Conservation (phyloP, 306 rosid genomes). For the Clitoria ternatea region DNA sequence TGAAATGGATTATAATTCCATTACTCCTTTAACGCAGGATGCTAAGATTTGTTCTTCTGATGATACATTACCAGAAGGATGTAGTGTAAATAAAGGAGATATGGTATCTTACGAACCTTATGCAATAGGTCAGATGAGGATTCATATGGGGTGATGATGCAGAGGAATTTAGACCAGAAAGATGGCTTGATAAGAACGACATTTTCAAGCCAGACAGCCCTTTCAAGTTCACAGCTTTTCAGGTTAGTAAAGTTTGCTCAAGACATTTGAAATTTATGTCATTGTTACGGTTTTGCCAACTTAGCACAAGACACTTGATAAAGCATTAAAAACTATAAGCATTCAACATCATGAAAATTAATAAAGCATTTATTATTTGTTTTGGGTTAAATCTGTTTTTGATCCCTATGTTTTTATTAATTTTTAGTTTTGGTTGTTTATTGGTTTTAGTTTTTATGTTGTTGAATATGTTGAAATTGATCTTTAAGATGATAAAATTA, state of each 20-base stretch:
- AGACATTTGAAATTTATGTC: neutral
- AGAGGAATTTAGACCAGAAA: slow-evolving; percentile 61
- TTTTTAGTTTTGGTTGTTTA: no score
- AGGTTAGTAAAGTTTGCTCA: slow-evolving; percentile 36
- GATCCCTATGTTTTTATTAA: no score
- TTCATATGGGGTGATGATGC: slow-evolving; percentile 86
- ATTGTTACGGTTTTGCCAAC: neutral
- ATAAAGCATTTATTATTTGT: neutral
- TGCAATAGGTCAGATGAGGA: slow-evolving; percentile 88
- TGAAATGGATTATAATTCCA: neutral
- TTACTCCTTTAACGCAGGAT: slow-evolving; percentile 42
- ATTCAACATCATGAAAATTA: neutral
- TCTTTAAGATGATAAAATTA: no score
- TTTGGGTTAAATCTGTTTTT: no score
- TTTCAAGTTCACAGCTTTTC: slow-evolving; percentile 76
- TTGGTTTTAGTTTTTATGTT: no score
- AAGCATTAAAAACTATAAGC: neutral
- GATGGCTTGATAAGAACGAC: slow-evolving; percentile 68
- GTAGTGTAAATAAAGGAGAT: slow-evolving; percentile 58
- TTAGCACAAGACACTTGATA: neutral
- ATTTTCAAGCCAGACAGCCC: slow-evolving; percentile 58
- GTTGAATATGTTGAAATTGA: no score
- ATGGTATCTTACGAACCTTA: slow-evolving; percentile 62
- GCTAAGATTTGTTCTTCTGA: slow-evolving; percentile 61
- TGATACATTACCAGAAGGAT: slow-evolving; percentile 76